Percentiles rank a stretch among this genome's conserved stretches.
Conservation (phyloP, 306 rosid species). For the Vigna nakashimae region DNA sequence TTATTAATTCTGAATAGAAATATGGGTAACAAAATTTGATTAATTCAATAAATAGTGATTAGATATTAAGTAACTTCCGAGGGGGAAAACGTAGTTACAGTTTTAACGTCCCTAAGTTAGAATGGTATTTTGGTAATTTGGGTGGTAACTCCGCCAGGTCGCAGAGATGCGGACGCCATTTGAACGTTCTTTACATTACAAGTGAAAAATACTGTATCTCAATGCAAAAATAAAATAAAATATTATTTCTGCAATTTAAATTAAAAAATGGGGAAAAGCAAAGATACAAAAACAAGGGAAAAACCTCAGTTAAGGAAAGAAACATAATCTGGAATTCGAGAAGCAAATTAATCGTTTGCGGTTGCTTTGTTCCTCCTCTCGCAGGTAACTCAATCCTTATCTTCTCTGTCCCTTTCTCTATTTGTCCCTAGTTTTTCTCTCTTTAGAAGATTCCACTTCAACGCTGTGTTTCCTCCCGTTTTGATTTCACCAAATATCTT, state of each 20-base stretch:
- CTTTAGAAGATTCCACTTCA: slow-evolving; percentile 46
- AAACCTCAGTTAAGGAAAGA: slow-evolving; percentile 41
- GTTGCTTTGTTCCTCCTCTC: slow-evolving; percentile 58
- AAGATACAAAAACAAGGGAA: slow-evolving; percentile 38
- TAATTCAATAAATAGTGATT: too few species aligned
- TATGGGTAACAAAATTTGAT: too few species aligned
- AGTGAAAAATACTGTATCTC: slow-evolving; percentile 31
- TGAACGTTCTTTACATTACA: slow-evolving; percentile 42
- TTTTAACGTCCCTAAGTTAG: slow-evolving; percentile 22
- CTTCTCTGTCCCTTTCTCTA: slow-evolving; percentile 9
- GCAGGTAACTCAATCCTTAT: slow-evolving; percentile 56
- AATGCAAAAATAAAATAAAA: slow-evolving; percentile 34
- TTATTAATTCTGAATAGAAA: too few species aligned
- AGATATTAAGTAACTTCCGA: not conserved
- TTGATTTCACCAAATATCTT: slow-evolving; percentile 29
- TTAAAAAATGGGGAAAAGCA: not conserved
- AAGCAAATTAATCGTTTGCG: slow-evolving; percentile 47
- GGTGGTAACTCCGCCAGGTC: slow-evolving; percentile 22
- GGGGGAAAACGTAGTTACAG: not conserved
- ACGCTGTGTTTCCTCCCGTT: slow-evolving; percentile 29
- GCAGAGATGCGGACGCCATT: slow-evolving; percentile 61
- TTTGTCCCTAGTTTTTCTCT: slow-evolving; percentile 22
- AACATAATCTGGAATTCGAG: slow-evolving; percentile 38
- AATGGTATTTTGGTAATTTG: slow-evolving; percentile 45
- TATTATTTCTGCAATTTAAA: not conserved